These are phyloP conservation scores for Rhizodiscina lignyota DNA, from an alignment of 495 filamentous ascomycete species.

Conservation along the genomic window DNA sequence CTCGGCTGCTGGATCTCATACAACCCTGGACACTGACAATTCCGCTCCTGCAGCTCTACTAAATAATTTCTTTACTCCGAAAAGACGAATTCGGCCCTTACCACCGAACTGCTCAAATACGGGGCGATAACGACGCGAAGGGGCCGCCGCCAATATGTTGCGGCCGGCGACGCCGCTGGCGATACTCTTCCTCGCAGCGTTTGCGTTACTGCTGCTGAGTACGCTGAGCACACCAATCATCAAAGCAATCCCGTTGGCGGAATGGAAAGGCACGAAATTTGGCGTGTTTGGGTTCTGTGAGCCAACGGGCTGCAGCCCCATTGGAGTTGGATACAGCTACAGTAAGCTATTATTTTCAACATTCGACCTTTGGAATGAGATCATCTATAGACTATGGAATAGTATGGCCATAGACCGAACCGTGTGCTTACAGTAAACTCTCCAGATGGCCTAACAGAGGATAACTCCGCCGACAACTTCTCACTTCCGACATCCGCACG, in stretches of 20 bases:
- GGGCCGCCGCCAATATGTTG: too few species aligned
- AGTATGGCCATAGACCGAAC: neutral
- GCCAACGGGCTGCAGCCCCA: constrained; percentile 41
- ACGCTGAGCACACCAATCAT: constrained; percentile 88
- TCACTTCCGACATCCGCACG: constrained; percentile 58
- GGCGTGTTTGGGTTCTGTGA: constrained; percentile 90
- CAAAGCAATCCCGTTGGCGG: constrained; percentile 65
- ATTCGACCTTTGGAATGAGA: too few species aligned
- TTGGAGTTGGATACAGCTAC: constrained; percentile 75
- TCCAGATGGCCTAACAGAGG: constrained; percentile 25
- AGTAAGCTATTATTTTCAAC: too few species aligned
- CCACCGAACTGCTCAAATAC: too few species aligned
- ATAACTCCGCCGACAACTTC: constrained; percentile 38
- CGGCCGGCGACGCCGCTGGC: constrained; percentile 88
- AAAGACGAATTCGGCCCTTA: too few species aligned
- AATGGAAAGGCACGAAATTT: constrained; percentile 59
- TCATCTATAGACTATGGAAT: neutral
- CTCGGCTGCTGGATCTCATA: too few species aligned
- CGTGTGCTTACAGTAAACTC: neutral
- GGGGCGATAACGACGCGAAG: too few species aligned
- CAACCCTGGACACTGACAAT: too few species aligned
- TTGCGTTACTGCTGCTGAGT: constrained; percentile 71
- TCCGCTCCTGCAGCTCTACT: too few species aligned
- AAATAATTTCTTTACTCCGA: too few species aligned
- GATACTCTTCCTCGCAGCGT: constrained; percentile 69